Base-by-base conservation (phyloP, 306 rosid genomes). In the Cucumis melo region DNA sequence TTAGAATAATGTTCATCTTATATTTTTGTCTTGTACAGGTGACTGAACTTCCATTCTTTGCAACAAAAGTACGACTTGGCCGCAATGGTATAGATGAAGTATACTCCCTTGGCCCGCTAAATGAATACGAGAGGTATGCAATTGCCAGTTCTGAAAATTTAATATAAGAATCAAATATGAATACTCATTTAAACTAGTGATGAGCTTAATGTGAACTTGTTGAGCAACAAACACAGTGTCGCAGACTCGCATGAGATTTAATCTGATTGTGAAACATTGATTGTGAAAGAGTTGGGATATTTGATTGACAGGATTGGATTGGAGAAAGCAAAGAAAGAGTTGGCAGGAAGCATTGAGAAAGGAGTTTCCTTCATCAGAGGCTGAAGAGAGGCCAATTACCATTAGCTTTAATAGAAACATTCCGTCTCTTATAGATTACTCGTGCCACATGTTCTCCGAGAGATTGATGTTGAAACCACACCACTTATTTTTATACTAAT, bases 231-330 rank as follows among this genome's bases (percentile, higher is more conserved):
- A 65, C 15, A 9, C 17, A 64, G 16, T 17, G 7, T 11, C 7
- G 57, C 17, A 64, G 16, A 8, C 3, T 11, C 7, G 57, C 12
- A 7, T 44, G 54, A 70, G 58, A 11, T 66, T 68, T 7, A 7
- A 44, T 68, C 21, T 46, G 20, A 23, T 68, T 42, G 10, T 67
- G 34, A 36, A 68, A 42, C n/a, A 71, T 46, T 48, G 41, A 71
- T 23, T 70, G 46, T 48, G 36, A 68, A 44, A 23, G 55, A 44
- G 75, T 46, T 70, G 55, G 75, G 41, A 44, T 48, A 27, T 74
- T 74, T 74, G 65, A 54, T n/a, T 39, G 34, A 74, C 78, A 74
- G 78, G 78, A 20, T 55, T 74, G 78, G 78, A n/a, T 57, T 74
- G 64, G 64, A 74, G 78, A 74, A 56, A 57, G 78, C 78, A 6